Conservation (phyloP, 108 stramenopile genomes). For the Pseudonitzschia delicatissima region DNA sequence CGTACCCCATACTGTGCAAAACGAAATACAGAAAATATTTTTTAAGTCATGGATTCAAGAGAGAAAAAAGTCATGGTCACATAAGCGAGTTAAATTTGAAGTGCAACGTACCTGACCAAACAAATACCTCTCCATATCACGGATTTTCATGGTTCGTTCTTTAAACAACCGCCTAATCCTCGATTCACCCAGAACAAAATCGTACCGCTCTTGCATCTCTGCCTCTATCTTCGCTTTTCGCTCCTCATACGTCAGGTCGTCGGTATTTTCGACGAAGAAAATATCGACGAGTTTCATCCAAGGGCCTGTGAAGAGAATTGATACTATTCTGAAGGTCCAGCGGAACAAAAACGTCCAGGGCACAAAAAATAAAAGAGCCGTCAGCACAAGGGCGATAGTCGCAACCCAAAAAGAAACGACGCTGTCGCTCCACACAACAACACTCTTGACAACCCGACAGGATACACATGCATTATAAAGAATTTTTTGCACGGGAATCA, state of each 20-base stretch:
- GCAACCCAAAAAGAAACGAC: slow-evolving; percentile 45
- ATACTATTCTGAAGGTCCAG: slow-evolving; percentile 49
- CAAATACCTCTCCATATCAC: slow-evolving; percentile 61
- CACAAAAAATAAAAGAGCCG: slow-evolving; percentile 34
- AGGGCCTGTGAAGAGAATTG: slow-evolving; percentile 62
- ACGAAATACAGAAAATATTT: too few relatives aligned
- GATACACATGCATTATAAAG: slow-evolving; percentile 32
- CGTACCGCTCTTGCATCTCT: slow-evolving; percentile 17
- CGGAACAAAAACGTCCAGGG: slow-evolving; percentile 59
- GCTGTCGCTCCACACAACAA: slow-evolving; percentile 56
- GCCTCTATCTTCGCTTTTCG: slow-evolving; percentile 12
- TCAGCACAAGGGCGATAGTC: slow-evolving; percentile 32
- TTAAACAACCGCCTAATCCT: slow-evolving; percentile 11
- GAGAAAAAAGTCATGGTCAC: neutral
- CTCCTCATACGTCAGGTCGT: neutral
- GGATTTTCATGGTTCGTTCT: slow-evolving; percentile 45
- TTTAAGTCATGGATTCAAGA: neutral
- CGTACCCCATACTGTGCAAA: slow-evolving; percentile 13
- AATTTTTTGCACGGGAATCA: slow-evolving; percentile 44
- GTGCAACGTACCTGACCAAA: slow-evolving; percentile 36
- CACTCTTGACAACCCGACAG: slow-evolving; percentile 41
- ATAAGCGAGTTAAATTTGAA: neutral
- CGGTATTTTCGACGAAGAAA: slow-evolving; percentile 30
- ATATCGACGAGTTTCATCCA: slow-evolving; percentile 81
- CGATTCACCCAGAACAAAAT: slow-evolving; percentile 13